Conservation (phyloP, 305 asterid genomes). For the Solanum hybrid region DNA sequence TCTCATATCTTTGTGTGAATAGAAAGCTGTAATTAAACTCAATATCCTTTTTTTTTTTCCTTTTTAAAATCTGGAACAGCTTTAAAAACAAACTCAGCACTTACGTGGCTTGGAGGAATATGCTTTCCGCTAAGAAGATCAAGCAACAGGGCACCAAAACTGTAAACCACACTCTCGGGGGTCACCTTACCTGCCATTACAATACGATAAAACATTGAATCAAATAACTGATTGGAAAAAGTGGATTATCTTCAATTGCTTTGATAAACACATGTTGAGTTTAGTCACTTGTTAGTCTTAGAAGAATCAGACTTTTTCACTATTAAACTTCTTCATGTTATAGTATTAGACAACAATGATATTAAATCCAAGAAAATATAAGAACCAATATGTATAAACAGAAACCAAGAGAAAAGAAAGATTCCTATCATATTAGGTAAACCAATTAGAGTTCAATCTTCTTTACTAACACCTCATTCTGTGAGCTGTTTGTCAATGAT, state of each 20-base stretch:
- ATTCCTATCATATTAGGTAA: background rate
- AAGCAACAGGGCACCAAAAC: conserved; percentile 43
- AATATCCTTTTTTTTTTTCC: background rate
- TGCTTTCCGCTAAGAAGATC: conserved; percentile 52
- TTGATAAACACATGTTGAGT: background rate
- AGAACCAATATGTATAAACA: background rate
- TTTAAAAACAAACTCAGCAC: background rate
- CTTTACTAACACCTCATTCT: background rate
- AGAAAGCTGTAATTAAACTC: background rate
- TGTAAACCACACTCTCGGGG: conserved; percentile 38
- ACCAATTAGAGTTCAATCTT: background rate
- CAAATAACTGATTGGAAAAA: background rate
- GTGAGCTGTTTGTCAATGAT: background rate
- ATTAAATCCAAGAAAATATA: background rate
- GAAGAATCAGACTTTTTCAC: background rate
- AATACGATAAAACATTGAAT: background rate
- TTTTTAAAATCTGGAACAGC: background rate
- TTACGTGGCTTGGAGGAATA: conserved; percentile 46
- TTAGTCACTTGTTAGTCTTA: background rate
- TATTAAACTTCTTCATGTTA: background rate
- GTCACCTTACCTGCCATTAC: conserved; percentile 32
- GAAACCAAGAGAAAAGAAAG: background rate
- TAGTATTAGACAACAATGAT: background rate
- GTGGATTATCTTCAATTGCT: background rate
- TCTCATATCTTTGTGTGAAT: background rate